Percentiles rank a stretch among this genome's conserved stretches.
These are phyloP conservation scores for Claviceps maximensis DNA, from an alignment of 2,329 filamentous ascomycete species.

Conservation along the genomic window DNA sequence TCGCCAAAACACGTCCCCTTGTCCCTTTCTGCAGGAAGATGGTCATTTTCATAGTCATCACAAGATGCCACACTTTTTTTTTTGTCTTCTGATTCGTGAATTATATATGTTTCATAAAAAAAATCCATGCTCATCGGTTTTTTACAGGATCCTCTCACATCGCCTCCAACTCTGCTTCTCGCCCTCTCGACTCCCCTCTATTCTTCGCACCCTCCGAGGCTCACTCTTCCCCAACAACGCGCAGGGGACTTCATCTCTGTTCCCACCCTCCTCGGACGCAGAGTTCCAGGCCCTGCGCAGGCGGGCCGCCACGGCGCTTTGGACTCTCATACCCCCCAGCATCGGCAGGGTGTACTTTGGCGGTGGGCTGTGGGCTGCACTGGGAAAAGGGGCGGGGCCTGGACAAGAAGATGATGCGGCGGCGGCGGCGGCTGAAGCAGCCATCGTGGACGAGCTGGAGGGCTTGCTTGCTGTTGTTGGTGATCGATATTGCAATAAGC, in stretches of 20 bases:
- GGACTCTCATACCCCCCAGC: conserved; percentile 32
- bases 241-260: conserved; percentile 49
- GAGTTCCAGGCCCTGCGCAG: conserved; percentile 49
- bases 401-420: conserved; percentile 25
- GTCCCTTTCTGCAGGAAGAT: conserved; percentile 2
- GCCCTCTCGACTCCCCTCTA: conserved; percentile 48
- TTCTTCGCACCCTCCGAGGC: conserved; percentile 59
- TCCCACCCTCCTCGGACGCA: conserved; percentile 45
- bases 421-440: no score
- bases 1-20: background rate
- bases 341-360: conserved; percentile 39
- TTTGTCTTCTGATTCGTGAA: background rate
- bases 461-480: conserved; percentile 60
- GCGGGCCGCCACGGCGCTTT: conserved; percentile 50
- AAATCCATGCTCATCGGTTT: conserved; percentile 11
- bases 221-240: conserved; percentile 79
- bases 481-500: conserved; percentile 85
- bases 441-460: conserved; percentile 45
- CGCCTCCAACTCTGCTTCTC: conserved; percentile 46
- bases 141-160: conserved; percentile 46
- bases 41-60: background rate
- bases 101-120: background rate
- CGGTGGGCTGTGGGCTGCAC: conserved; percentile 19
- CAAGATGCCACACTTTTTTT: conserved; percentile 7
- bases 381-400: conserved; percentile 10